These are phyloP conservation scores for Pseudogymnoascus sp. DNA, from an alignment of 2,329 filamentous ascomycete genomes.

Conservation along the genomic window DNA sequence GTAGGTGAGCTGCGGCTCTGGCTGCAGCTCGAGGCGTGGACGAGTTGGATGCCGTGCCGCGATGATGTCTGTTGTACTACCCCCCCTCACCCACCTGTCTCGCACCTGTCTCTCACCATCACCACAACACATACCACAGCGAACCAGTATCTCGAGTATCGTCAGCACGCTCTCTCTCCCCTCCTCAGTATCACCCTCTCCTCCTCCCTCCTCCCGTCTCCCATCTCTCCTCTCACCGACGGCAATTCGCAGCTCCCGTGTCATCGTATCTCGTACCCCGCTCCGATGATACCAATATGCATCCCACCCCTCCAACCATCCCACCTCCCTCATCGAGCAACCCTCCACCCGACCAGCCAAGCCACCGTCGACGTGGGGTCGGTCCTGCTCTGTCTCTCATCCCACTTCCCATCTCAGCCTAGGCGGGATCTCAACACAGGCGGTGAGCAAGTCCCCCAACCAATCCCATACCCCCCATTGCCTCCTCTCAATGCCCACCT, in stretches of 20 bases:
- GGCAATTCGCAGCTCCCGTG: not conserved
- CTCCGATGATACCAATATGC: not conserved
- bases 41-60: not conserved
- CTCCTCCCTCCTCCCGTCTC: not conserved
- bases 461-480: not conserved
- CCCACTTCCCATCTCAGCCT: not conserved
- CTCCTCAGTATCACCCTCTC: not conserved
- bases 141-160: not conserved
- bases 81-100: not conserved
- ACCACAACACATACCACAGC: not conserved
- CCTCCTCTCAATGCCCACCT: not conserved
- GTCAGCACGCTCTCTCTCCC: not conserved
- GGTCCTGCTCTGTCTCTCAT: not conserved
- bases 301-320: constrained; percentile 5
- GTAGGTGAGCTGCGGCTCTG: not conserved
- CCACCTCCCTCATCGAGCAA: constrained; percentile 3
- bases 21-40: not conserved
- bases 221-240: not conserved
- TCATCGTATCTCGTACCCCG: not conserved
- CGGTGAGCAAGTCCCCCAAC: not conserved
- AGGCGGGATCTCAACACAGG: not conserved
- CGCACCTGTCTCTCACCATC: not conserved
- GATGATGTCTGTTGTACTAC: constrained; percentile 1
- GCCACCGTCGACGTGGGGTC: constrained; percentile 4
- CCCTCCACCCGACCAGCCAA: not conserved